Base-by-base conservation (phyloP, 2,329 filamentous ascomycete genomes). In the Paecilomyces sp. region DNA sequence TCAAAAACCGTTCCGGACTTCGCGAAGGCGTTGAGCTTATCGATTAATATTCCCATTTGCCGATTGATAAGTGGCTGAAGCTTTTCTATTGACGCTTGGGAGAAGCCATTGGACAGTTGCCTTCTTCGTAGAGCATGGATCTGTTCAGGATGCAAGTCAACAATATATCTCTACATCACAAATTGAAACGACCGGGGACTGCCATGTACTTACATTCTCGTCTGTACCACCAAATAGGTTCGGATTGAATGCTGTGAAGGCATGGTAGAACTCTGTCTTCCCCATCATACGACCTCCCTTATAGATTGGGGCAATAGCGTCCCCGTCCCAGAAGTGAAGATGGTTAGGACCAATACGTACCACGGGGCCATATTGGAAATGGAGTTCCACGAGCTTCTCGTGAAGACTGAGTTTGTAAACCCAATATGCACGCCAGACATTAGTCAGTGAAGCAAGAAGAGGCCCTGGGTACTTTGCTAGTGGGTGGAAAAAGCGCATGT, bases 281-380 rank as follows among this genome's bases (percentile, higher is more conserved):
- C 57, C 58, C 61, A 61, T 63, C 4, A 56, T 58, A 8, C 60
- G 34, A 2, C 62, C 61, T 4, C 54, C 62, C 22, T 63, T 63
- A 33, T 63, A 63, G 22, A 62, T 60, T 18, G 60, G 25, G 3
- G 60, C 18, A 36, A 62, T 62, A n/a, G 60, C 61, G 9, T 63
- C 57, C 5, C 57, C 57, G n/a, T 61, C 59, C 59, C 61, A 63
- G 51, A 59, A 54, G 50, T 63, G 61, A 4, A 63, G 57, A 60
- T 61, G 61, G 18, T 63, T 61, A 24, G 59, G 61, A n/a, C 61
- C 59, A 59, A 36, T 15, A 3, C 33, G 9, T 15, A 36, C 33
- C 11, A 12, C 58, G 55, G 1, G 55, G 57, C 12, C 56, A 60
- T 56, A 24, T 25, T 2, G 47, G 13, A 13, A 18, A 4, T 34